Evolutionary conservation across 139 green algal genomes (phyloP).

Genomic region (Picochlorum sp.): DNA sequence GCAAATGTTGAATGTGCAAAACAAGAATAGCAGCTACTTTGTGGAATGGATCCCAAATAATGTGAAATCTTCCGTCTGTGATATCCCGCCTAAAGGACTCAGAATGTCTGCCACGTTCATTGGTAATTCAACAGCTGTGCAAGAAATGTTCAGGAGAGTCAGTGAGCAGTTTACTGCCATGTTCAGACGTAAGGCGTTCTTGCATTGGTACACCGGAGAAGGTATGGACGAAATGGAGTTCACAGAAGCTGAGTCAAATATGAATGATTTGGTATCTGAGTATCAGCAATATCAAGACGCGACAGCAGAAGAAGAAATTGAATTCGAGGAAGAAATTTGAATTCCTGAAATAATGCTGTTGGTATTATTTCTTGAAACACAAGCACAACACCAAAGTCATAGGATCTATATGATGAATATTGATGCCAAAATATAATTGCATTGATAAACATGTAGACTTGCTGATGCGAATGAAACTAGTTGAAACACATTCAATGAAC

Average conservation of each 20-base stretch:
- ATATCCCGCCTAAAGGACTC: constrained; percentile 93
- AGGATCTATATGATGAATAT: no score
- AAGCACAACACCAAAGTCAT: no score
- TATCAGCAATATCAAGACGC: constrained; percentile 99
- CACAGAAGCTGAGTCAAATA: constrained; percentile 97
- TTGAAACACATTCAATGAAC: neutral
- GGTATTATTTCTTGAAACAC: neutral
- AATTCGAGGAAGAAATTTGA: neutral
- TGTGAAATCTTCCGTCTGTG: constrained; percentile 90
- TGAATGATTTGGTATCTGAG: constrained; percentile 94
- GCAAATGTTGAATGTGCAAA: constrained; percentile 99
- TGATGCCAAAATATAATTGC: no score
- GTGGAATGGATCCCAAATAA: constrained; percentile 99
- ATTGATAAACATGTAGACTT: no score
- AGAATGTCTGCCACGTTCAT: constrained; percentile 98
- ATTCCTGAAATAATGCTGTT: neutral
- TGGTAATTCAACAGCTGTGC: constrained; percentile 89
- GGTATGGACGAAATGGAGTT: constrained; percentile 99
- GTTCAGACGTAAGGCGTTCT: constrained; percentile 98
- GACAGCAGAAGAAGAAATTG: constrained; percentile 74
- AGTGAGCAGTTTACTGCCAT: constrained; percentile 98
- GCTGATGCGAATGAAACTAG: neutral
- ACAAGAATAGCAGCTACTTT: constrained; percentile 99
- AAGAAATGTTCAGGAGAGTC: constrained; percentile 92
- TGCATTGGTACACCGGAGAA: constrained; percentile 99